These are phyloP conservation scores for Letharia columbiana DNA, from an alignment of 495 filamentous ascomycete species.

Conservation along the genomic window DNA sequence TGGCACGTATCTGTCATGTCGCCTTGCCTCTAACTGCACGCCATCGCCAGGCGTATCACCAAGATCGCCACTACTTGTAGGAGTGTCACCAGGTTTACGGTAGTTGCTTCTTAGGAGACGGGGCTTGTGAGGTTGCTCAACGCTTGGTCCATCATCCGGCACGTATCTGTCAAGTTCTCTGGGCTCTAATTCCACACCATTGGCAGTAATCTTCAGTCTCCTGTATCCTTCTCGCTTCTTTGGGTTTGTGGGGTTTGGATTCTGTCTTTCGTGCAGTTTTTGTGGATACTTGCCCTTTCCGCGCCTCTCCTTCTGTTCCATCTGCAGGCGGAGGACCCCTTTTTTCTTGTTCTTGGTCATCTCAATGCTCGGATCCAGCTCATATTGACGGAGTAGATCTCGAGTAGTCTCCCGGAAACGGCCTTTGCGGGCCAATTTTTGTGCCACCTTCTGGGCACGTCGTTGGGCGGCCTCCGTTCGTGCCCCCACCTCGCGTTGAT, in stretches of 20 bases:
- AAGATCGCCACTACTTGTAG: background rate
- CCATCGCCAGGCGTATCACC: background rate
- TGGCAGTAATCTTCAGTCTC: background rate
- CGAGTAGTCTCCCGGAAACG: background rate
- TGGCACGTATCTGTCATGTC: background rate
- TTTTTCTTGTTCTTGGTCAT: background rate
- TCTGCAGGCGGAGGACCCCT: background rate
- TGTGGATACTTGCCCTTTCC: background rate
- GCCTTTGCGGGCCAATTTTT: background rate
- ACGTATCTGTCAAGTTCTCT: background rate
- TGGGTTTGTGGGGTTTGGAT: background rate
- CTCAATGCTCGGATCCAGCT: background rate
- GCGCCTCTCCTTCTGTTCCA: background rate
- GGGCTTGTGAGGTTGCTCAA: background rate
- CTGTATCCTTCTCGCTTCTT: background rate
- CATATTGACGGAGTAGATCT: background rate
- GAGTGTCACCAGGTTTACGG: background rate
- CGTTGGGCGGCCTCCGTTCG: background rate
- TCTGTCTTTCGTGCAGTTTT: background rate
- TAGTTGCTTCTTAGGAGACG: background rate
- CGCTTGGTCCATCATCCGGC: background rate
- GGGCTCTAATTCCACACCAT: background rate
- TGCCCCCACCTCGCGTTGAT: background rate
- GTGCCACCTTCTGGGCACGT: background rate
- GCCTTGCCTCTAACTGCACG: background rate